Conservation (phyloP, 768 basidiomycete species). For the Sporobolomyces roseus region DNA sequence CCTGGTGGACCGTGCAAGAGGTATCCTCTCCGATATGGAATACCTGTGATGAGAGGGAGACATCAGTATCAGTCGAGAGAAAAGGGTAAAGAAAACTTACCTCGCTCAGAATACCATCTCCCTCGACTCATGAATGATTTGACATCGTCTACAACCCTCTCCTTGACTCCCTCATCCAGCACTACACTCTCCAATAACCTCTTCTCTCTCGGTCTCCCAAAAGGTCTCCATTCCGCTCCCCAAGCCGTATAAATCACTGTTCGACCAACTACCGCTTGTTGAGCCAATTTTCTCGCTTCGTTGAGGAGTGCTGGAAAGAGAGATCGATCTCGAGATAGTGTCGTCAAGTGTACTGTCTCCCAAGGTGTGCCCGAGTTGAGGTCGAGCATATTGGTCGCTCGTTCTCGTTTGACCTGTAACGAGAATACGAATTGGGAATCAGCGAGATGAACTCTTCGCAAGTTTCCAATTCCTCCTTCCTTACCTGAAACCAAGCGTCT, state of each 20-base stretch:
- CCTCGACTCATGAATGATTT: constrained; percentile 74
- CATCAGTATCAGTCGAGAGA: not conserved
- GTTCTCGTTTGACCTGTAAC: constrained; percentile 83
- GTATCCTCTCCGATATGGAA: constrained; percentile 94
- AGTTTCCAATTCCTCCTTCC: constrained; percentile 42
- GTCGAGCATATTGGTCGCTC: constrained; percentile 87
- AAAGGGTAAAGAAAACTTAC: constrained; percentile 49
- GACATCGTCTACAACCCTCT: constrained; percentile 75
- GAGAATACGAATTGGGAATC: not conserved
- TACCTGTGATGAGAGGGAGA: constrained; percentile 57
- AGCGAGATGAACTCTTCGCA: not conserved
- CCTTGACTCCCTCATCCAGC: constrained; percentile 72
- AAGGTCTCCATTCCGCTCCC: constrained; percentile 93
- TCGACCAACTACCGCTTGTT: constrained; percentile 82
- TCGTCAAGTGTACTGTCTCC: constrained; percentile 93
- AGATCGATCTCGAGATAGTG: constrained; percentile 76
- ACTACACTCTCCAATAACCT: constrained; percentile 85
- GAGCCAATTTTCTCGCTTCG: constrained; percentile 85
- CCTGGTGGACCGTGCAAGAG: constrained; percentile 93
- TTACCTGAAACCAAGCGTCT: constrained; percentile 93
- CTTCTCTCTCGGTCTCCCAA: constrained; percentile 84
- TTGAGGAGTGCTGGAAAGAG: constrained; percentile 74
- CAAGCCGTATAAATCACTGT: constrained; percentile 94
- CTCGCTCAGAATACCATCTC: constrained; percentile 95
- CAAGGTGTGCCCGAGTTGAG: constrained; percentile 87